A percentile compares a stretch with the other conserved stretches of the same genome.
Conservation (phyloP, 2,329 filamentous ascomycete species). For the Aspergillus pseudonomiae region DNA sequence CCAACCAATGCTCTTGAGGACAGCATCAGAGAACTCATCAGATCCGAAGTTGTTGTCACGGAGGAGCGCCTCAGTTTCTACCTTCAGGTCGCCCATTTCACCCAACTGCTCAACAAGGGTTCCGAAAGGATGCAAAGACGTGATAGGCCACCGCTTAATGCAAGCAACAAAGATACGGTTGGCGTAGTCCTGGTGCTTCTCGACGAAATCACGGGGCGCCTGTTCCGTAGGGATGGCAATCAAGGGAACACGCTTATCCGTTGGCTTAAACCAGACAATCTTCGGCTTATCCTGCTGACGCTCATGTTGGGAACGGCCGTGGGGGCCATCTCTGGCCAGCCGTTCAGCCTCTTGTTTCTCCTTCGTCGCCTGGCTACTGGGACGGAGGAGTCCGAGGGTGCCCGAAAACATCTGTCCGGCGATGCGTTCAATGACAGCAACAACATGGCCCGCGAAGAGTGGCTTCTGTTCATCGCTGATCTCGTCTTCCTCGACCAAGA, state of each 20-base stretch:
- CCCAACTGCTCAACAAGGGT: constrained; percentile 96
- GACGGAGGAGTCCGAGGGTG: constrained; percentile 88
- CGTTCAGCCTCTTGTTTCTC: constrained; percentile 99
- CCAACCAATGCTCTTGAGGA: constrained; percentile 86
- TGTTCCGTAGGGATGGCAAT: constrained; percentile 99
- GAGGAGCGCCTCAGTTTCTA: constrained; percentile 94
- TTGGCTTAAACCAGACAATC: constrained; percentile 99
- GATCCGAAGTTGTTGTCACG: constrained; percentile 98
- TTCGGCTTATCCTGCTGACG: constrained; percentile 95
- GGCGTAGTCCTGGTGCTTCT: constrained; percentile 96
- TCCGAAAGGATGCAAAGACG: constrained; percentile 97
- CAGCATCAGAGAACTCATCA: constrained; percentile 96
- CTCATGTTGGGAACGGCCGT: constrained; percentile 73
- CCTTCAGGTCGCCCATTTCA: constrained; percentile 94
- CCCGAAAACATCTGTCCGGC: constrained; percentile 99
- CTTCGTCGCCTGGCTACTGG: constrained; percentile 97
- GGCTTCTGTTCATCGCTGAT: constrained; percentile 99
- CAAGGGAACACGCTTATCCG: constrained; percentile 95
- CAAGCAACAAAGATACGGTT: constrained; percentile 98
- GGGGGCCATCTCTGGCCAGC: constrained; percentile 80
- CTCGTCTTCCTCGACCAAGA: constrained; percentile 96
- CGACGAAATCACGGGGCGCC: constrained; percentile 94
- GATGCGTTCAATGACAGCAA: constrained; percentile 95
- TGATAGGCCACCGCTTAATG: constrained; percentile 99
- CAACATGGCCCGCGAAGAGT: constrained; percentile 93